A percentile compares a stretch with the other conserved stretches of the same genome.
phyloP scores from a whole-genome alignment of 169 alveolate genomes.

The Hammondia hammondi region DNA sequence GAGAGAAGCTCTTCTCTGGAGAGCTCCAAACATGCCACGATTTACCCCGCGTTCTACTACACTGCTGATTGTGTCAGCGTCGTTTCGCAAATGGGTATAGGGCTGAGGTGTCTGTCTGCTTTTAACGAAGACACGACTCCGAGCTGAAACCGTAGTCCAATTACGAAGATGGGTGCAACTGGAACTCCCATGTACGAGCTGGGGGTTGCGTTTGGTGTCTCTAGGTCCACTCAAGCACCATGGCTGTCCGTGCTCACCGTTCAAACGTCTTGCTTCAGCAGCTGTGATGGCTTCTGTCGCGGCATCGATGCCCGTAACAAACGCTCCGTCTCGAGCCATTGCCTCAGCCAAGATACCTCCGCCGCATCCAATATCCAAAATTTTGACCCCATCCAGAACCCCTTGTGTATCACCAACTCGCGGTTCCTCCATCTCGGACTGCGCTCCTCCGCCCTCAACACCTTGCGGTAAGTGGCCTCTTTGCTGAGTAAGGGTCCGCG shows the following conservation, averaged over 20 bases:
- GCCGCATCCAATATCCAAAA: conserved; percentile 85
- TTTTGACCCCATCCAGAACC: conserved; percentile 34
- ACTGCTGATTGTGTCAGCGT: too few species aligned
- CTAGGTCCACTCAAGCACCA: neutral
- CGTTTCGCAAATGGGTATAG: too few species aligned
- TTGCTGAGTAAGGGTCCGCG: too few species aligned
- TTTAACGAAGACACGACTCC: too few species aligned
- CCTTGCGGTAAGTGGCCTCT: too few species aligned
- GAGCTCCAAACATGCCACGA: too few species aligned
- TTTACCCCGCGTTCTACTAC: too few species aligned
- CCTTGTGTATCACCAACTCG: neutral
- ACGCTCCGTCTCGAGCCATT: conserved; percentile 71
- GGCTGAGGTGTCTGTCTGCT: too few species aligned
- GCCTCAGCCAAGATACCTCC: conserved; percentile 83
- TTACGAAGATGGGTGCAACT: too few species aligned
- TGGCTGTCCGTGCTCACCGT: neutral
- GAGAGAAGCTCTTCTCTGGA: neutral
- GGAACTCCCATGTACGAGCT: too few species aligned
- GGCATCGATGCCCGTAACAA: conserved; percentile 20
- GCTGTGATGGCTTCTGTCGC: neutral
- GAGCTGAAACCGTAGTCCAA: too few species aligned
- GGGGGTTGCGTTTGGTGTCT: neutral
- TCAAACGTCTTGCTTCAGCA: neutral
- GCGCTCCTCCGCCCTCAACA: neutral
- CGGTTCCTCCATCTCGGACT: neutral